Percentiles rank a stretch among this genome's conserved stretches.
These are phyloP conservation scores for Ophiostoma ips DNA, from an alignment of 2,329 filamentous ascomycete genomes.

Conservation along the genomic window DNA sequence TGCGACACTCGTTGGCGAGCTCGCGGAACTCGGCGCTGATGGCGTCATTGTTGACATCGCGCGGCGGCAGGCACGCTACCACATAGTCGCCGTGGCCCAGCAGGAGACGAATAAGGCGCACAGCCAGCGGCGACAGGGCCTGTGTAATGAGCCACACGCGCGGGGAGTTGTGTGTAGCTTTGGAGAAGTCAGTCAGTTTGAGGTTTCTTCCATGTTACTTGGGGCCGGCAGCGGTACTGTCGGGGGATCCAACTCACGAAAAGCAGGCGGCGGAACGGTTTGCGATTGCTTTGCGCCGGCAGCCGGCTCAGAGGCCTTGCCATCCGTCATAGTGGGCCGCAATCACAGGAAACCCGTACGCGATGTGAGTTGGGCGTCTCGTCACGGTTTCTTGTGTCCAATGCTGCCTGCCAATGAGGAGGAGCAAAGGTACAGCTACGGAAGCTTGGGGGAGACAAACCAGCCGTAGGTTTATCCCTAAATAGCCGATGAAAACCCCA, in stretches of 20 bases:
- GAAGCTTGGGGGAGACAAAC: too few species aligned
- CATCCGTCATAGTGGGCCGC: slow-evolving; percentile 27
- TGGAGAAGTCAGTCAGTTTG: not conserved
- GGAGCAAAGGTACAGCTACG: not conserved
- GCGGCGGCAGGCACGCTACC: slow-evolving; percentile 66
- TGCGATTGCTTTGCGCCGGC: slow-evolving; percentile 28
- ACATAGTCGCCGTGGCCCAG: slow-evolving; percentile 88
- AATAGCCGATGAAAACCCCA: too few species aligned
- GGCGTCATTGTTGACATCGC: slow-evolving; percentile 63
- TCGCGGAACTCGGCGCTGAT: slow-evolving; percentile 67
- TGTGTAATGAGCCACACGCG: slow-evolving; percentile 89
- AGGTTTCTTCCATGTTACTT: not conserved
- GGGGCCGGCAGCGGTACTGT: too few species aligned
- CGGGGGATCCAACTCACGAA: slow-evolving; percentile 33
- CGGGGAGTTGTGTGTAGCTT: slow-evolving; percentile 56
- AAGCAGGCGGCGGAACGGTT: slow-evolving; percentile 34
- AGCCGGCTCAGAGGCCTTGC: slow-evolving; percentile 31
- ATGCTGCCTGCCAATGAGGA: too few species aligned
- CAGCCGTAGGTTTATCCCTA: too few species aligned
- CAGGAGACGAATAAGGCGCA: slow-evolving; percentile 66
- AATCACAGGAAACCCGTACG: not conserved
- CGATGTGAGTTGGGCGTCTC: not conserved
- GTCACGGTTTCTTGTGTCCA: too few species aligned
- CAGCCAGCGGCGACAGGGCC: slow-evolving; percentile 69
- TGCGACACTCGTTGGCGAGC: slow-evolving; percentile 57